phyloP scores from a whole-genome alignment of 495 filamentous ascomycete species.

The Haplographium delicatum region DNA sequence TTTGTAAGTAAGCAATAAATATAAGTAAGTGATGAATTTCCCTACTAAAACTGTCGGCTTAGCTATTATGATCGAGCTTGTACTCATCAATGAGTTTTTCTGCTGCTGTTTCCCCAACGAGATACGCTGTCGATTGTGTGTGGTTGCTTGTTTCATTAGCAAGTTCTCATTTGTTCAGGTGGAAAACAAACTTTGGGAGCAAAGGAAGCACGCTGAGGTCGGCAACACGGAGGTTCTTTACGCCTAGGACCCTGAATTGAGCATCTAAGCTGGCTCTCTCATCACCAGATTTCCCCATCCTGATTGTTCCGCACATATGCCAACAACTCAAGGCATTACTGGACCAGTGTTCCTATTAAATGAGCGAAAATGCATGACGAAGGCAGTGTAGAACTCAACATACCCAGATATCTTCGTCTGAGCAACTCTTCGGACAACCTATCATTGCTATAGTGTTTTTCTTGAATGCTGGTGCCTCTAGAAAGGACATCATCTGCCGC shows the following conservation, averaged over 20 bases:
- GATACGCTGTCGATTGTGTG: slow-evolving; percentile 33
- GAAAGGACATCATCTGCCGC: slow-evolving; percentile 31
- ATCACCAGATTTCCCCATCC: too few relatives aligned
- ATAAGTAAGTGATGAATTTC: too few relatives aligned
- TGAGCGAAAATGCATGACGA: not conserved
- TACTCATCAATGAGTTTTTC: slow-evolving; percentile 43
- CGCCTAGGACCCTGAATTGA: too few relatives aligned
- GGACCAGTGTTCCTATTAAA: not conserved
- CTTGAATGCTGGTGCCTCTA: slow-evolving; percentile 35
- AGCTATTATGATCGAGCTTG: not conserved
- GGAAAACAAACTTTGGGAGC: slow-evolving; percentile 23
- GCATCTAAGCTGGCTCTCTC: too few relatives aligned
- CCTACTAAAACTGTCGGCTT: too few relatives aligned
- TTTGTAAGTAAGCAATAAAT: too few relatives aligned
- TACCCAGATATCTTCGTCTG: slow-evolving; percentile 45
- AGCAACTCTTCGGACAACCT: slow-evolving; percentile 35
- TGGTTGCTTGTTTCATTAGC: slow-evolving; percentile 27
- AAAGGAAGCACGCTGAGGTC: slow-evolving; percentile 39
- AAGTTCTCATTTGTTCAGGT: not conserved
- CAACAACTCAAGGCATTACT: slow-evolving; percentile 15
- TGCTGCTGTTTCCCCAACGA: slow-evolving; percentile 34
- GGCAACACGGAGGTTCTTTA: slow-evolving; percentile 26
- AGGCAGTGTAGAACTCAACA: too few relatives aligned
- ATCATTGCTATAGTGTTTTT: slow-evolving; percentile 37
- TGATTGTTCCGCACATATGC: slow-evolving; percentile 24